Evolutionary conservation across 495 filamentous ascomycete genomes (phyloP).

Genomic region (Neurospora terricola): DNA sequence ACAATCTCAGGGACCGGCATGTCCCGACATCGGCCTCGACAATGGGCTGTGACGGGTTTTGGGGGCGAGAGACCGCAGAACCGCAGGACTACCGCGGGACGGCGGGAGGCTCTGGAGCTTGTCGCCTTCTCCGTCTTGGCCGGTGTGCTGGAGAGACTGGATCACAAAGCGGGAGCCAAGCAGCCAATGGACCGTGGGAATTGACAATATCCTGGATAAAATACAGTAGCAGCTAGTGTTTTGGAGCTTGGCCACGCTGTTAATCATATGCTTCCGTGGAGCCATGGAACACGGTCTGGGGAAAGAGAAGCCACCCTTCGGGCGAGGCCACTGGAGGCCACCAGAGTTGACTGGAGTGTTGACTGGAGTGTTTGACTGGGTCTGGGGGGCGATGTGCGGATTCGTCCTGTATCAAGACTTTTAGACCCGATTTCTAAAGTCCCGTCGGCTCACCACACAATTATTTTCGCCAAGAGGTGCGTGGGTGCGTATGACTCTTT

Average conservation of each 20-base stretch:
- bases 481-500: not conserved
- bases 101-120: not conserved
- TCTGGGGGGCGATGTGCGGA: not conserved
- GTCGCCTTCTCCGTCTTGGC: not conserved
- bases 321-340: not conserved
- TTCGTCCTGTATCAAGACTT: not conserved
- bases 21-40: conserved; percentile 17
- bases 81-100: not conserved
- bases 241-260: not conserved
- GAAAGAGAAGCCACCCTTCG: not conserved
- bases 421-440: not conserved
- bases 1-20: conserved; percentile 9
- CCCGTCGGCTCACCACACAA: not conserved
- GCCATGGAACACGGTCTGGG: not conserved
- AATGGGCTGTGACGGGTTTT: not conserved
- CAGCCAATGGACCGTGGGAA: not conserved
- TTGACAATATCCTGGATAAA: not conserved
- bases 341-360: not conserved
- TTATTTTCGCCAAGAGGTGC: not conserved
- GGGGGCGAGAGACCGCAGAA: not conserved
- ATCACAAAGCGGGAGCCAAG: not conserved
- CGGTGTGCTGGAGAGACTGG: not conserved
- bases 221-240: not conserved
- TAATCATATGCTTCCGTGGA: not conserved
- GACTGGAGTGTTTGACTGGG: not conserved